These are phyloP conservation scores for Dendryphion nanum DNA, from an alignment of 2,329 filamentous ascomycete species.

Conservation along the genomic window DNA sequence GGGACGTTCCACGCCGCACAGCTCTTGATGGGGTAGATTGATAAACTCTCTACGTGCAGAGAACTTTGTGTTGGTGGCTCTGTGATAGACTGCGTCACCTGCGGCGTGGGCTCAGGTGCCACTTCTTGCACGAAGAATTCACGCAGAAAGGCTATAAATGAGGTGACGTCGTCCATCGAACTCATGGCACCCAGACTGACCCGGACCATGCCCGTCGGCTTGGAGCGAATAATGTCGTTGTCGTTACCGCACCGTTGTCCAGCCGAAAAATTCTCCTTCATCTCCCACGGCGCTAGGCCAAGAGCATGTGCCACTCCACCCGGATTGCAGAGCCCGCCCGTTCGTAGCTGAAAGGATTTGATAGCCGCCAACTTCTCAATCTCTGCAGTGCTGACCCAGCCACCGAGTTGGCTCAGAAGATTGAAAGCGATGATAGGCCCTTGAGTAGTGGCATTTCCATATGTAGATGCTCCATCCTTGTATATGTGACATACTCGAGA, in stretches of 20 bases:
- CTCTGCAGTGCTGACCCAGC: conserved; percentile 78
- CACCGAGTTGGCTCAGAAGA: conserved; percentile 63
- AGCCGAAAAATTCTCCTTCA: conserved; percentile 78
- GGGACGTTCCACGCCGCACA: conserved; percentile 79
- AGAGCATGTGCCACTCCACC: conserved; percentile 76
- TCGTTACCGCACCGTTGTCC: conserved; percentile 84
- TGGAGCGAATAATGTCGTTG: conserved; percentile 77
- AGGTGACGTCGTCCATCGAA: conserved; percentile 68
- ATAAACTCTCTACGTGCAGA: conserved; percentile 48
- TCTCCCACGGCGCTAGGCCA: conserved; percentile 74
- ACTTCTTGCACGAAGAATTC: conserved; percentile 44
- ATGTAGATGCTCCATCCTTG: conserved; percentile 40
- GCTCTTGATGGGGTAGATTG: conserved; percentile 90
- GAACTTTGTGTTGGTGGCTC: conserved; percentile 28
- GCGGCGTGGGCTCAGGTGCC: conserved; percentile 10
- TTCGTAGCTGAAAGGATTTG: conserved; percentile 79
- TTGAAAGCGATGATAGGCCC: conserved; percentile 88
- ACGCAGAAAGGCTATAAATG: conserved; percentile 67
- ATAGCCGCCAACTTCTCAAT: conserved; percentile 82
- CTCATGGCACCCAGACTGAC: conserved; percentile 91
- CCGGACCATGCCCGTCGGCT: conserved; percentile 83
- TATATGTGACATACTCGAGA: conserved; percentile 67
- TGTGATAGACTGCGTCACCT: conserved; percentile 16
- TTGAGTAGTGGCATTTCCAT: conserved; percentile 47
- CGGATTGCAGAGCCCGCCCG: conserved; percentile 88